phyloP scores from a whole-genome alignment of 495 filamentous ascomycete genomes.

The Talaromyces wortmannii region DNA sequence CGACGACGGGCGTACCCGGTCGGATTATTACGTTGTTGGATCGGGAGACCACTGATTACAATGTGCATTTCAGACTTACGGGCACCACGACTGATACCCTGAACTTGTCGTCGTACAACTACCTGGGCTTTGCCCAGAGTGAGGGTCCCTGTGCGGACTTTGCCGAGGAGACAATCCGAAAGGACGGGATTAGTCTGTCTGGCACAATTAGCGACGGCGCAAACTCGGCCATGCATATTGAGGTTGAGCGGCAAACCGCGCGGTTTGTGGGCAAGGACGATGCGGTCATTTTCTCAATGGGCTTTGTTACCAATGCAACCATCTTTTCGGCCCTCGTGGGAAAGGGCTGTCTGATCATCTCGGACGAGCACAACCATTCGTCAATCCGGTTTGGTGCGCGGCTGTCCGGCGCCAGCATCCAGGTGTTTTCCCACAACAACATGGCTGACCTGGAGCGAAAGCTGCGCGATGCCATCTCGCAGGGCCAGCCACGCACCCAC shows the following conservation, averaged over 20 bases:
- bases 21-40: slow-evolving; percentile 79
- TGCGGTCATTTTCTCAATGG: slow-evolving; percentile 89
- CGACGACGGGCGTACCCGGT: slow-evolving; percentile 81
- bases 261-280: slow-evolving; percentile 79
- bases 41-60: slow-evolving; percentile 69
- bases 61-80: slow-evolving; percentile 65
- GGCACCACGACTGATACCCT: slow-evolving; percentile 79
- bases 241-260: slow-evolving; percentile 77
- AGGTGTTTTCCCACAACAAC: slow-evolving; percentile 86
- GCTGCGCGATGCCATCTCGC: slow-evolving; percentile 74
- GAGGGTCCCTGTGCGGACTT: slow-evolving; percentile 85
- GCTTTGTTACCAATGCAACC: slow-evolving; percentile 79
- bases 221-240: slow-evolving; percentile 66
- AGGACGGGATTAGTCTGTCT: slow-evolving; percentile 64
- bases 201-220: slow-evolving; percentile 69
- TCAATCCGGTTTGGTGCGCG: slow-evolving; percentile 86
- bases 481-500: slow-evolving; percentile 85
- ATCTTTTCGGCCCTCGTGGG: slow-evolving; percentile 76
- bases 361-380: slow-evolving; percentile 86
- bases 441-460: slow-evolving; percentile 70
- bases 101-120: slow-evolving; percentile 94
- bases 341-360: slow-evolving; percentile 80
- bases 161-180: slow-evolving; percentile 69
- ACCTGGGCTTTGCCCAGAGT: slow-evolving; percentile 88
- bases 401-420: slow-evolving; percentile 78